A percentile compares a stretch with the other conserved stretches of the same genome.
These are phyloP conservation scores for Acer saccharum DNA, from an alignment of 345 rosid species.

Conservation along the genomic window DNA sequence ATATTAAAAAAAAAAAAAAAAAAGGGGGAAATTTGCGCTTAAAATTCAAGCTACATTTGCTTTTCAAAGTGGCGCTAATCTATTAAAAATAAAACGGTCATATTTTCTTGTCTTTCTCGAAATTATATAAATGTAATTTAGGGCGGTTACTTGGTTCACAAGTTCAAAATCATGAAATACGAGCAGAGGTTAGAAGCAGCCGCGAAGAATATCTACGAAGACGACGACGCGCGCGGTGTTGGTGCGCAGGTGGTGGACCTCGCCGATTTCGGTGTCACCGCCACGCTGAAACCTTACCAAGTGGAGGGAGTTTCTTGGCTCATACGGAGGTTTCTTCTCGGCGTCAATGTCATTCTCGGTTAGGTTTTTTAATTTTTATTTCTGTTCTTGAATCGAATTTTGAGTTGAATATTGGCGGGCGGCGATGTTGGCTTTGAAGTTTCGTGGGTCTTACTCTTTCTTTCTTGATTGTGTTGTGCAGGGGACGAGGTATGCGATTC, in stretches of 20 bases:
- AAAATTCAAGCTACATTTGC: neutral
- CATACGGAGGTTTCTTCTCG: conserved; percentile 59
- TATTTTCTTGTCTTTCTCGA: too few species aligned
- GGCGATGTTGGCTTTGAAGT: neutral
- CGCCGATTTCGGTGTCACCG: conserved; percentile 56
- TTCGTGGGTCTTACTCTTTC: neutral
- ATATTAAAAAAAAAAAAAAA: too few species aligned
- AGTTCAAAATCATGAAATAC: conserved; percentile 52
- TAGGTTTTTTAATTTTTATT: neutral
- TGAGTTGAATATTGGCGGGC: neutral
- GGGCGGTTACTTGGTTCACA: neutral
- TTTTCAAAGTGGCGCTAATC: neutral
- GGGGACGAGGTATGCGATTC: conserved; percentile 69
- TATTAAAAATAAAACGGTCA: neutral
- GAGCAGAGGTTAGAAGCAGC: conserved; percentile 65
- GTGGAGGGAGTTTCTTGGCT: conserved; percentile 82
- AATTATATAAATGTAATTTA: neutral
- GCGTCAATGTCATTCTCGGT: conserved; percentile 86
- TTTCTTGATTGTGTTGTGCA: conserved; percentile 41
- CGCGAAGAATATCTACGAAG: conserved; percentile 45
- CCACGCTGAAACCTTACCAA: conserved; percentile 77
- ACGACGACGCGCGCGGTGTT: conserved; percentile 39
- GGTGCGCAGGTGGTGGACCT: conserved; percentile 28
- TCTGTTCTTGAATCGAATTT: neutral
- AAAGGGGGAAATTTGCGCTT: neutral